These are phyloP conservation scores for Phyllosticta capitalensis DNA, from an alignment of 2,329 filamentous ascomycete species.

Conservation along the genomic window DNA sequence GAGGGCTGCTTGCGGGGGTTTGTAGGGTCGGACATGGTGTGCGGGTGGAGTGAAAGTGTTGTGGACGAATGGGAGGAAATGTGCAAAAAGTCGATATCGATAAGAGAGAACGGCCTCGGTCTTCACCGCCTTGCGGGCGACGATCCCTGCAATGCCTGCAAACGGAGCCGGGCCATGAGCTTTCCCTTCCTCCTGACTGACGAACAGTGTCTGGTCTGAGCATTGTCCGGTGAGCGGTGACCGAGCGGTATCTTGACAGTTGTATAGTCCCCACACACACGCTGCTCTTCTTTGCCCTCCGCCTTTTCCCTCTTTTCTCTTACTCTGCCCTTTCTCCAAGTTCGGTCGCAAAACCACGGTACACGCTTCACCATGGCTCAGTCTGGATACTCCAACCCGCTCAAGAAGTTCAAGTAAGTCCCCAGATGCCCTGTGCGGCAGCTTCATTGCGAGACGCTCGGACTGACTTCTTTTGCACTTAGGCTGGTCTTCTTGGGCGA, in stretches of 20 bases:
- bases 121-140: neutral
- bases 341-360: neutral
- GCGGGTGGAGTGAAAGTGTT: neutral
- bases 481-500: slow-evolving; percentile 96
- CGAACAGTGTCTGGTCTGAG: slow-evolving; percentile 11
- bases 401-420: slow-evolving; percentile 98
- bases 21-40: slow-evolving; percentile 42
- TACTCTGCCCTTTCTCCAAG: slow-evolving; percentile 3
- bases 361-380: slow-evolving; percentile 61
- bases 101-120: neutral
- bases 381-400: slow-evolving; percentile 83
- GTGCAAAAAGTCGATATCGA: neutral
- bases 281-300: slow-evolving; percentile 8
- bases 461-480: neutral
- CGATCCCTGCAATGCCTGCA: slow-evolving; percentile 3
- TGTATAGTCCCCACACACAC: slow-evolving; percentile 11
- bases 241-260: slow-evolving; percentile 10
- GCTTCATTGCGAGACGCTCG: neutral
- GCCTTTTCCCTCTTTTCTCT: slow-evolving; percentile 10
- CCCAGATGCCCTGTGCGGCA: neutral
- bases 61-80: neutral
- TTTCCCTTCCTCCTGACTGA: slow-evolving; percentile 7
- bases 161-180: slow-evolving; percentile 2
- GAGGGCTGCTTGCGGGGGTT: slow-evolving; percentile 81
- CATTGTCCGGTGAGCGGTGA: neutral